Evolutionary conservation across 2,329 filamentous ascomycete species (phyloP), one percentile per base, ranked within the genome.

Genomic region (Acrodontium crateriforme): DNA sequence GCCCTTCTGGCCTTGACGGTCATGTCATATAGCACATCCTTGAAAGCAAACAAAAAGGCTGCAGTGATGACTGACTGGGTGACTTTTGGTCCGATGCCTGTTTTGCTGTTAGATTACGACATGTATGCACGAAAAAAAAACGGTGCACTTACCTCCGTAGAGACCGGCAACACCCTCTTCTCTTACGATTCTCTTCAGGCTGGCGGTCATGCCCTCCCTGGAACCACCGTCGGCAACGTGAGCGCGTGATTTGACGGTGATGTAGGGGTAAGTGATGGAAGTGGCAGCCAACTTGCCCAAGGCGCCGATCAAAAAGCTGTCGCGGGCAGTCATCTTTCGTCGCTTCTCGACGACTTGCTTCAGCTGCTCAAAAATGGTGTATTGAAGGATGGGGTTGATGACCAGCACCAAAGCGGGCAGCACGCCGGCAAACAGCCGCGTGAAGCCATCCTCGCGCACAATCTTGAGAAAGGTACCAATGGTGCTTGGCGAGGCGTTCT

Each of bases 361-460:
- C 62, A 95, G 65, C 65, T 98, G 87, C 67, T 98, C 89, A 47
- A 95, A 98, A 31, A 98, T 78, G 10, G 89, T 98, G 60, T 98
- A 98, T 62, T 98, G 89, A 39, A 98, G 64, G 42, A 98, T 98
- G 4, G 89, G 89, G 63, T 98, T 98, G 62, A 94, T 84, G 49
- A 98, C 89, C 39, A 98, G 67, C 41, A 98, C 75, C 42, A 98
- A 64, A 1, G 89, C 89, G 7, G 89, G 89, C 34, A 94, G 68
- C 28, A 98, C 87, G 36, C 89, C 89, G 4, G 85, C 69, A 54
- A 98, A 98, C 18, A 98, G 71, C 7, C 84, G 80, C 47, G 69
- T 63, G 13, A 79, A 76, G 0, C 89, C 89, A 50, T 98, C 89
- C 28, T 91, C 75, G 38, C 68, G 70, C 40, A 98, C 65, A 28